Percentiles rank a stretch among this genome's conserved stretches.
phyloP scores from a whole-genome alignment of 306 rosid species.

The Prunus mira region DNA sequence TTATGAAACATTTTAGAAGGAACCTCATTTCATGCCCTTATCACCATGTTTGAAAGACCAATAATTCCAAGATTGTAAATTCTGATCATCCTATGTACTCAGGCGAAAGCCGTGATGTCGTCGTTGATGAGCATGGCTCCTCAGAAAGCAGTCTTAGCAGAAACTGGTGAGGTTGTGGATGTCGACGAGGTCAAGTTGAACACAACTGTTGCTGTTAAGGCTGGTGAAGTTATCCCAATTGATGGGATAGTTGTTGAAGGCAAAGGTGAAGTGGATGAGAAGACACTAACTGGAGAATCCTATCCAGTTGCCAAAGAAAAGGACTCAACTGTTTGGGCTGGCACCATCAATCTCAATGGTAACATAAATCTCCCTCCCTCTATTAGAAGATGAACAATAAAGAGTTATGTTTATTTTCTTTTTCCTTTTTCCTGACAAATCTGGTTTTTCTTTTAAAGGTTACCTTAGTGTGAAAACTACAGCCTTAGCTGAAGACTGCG shows the following conservation, averaged over 20 bases:
- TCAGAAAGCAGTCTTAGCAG: slow-evolving; percentile 84
- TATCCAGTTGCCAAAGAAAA: slow-evolving; percentile 79
- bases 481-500: slow-evolving; percentile 82
- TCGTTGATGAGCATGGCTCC: slow-evolving; percentile 78
- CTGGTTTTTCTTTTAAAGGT: slow-evolving; percentile 44
- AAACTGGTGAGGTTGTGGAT: slow-evolving; percentile 73
- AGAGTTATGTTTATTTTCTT: not conserved
- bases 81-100: slow-evolving; percentile 23
- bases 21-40: not conserved
- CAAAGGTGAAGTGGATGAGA: slow-evolving; percentile 80
- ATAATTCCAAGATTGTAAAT: not conserved
- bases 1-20: not conserved
- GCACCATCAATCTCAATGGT: slow-evolving; percentile 91
- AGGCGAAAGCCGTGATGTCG: slow-evolving; percentile 91
- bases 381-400: not conserved
- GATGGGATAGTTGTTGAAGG: slow-evolving; percentile 87
- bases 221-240: slow-evolving; percentile 87
- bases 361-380: slow-evolving; percentile 1
- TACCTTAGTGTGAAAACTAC: slow-evolving; percentile 84
- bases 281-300: slow-evolving; percentile 87
- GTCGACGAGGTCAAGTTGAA: slow-evolving; percentile 73
- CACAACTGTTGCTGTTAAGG: slow-evolving; percentile 71
- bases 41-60: no score
- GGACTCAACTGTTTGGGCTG: slow-evolving; percentile 85
- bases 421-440: not conserved